phyloP scores from a whole-genome alignment of 2,329 filamentous ascomycete species.

The Trichoderma sp. region DNA sequence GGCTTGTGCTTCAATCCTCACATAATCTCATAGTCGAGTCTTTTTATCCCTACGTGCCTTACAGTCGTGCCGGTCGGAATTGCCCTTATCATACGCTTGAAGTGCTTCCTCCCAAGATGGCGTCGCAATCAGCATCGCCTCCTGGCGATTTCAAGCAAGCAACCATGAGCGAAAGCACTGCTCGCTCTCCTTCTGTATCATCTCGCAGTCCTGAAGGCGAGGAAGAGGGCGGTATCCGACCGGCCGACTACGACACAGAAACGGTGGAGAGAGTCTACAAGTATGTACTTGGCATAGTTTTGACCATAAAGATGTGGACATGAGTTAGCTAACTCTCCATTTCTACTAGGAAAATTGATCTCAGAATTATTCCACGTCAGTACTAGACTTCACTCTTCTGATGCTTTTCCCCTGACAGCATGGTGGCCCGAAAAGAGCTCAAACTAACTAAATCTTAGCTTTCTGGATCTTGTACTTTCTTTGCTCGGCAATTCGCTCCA shows the following conservation, averaged over 20 bases:
- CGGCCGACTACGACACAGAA: constrained; percentile 50
- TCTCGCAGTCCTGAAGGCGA: constrained; percentile 19
- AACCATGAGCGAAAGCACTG: background rate
- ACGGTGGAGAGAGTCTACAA: constrained; percentile 57
- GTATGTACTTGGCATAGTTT: constrained; percentile 26
- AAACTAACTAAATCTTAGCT: constrained; percentile 45
- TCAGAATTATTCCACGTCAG: constrained; percentile 60
- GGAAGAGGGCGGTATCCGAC: constrained; percentile 35
- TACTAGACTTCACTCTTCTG: background rate
- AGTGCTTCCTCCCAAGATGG: background rate
- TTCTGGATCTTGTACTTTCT: constrained; percentile 93
- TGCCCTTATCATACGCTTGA: background rate
- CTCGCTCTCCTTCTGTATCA: background rate
- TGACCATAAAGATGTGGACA: background rate
- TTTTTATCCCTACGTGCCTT: background rate
- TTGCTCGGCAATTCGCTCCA: constrained; percentile 87
- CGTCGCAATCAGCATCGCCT: constrained; percentile 7
- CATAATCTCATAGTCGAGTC: background rate
- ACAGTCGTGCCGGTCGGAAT: constrained; percentile 21
- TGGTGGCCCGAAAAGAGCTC: background rate
- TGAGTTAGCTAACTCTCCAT: background rate
- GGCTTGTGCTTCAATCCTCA: background rate
- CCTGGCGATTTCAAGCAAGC: constrained; percentile 17
- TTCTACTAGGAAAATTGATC: constrained; percentile 53
- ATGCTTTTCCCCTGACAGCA: background rate